Conservation (phyloP, 2,329 filamentous ascomycete species). For the Ascomycota sp. region DNA sequence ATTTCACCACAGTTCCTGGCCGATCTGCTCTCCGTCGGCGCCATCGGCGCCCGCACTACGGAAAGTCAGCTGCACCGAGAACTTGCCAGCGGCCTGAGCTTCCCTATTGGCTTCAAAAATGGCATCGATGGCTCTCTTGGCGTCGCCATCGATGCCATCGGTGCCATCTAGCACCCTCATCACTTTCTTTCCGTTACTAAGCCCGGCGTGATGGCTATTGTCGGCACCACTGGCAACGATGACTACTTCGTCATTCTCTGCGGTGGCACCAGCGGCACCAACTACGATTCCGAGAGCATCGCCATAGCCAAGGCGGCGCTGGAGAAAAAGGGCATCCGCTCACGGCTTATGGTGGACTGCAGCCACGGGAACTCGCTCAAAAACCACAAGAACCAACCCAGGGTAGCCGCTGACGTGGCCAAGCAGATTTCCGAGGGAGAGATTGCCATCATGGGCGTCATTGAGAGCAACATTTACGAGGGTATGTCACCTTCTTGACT, state of each 20-base stretch:
- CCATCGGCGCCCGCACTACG: constrained; percentile 87
- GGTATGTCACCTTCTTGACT: constrained; percentile 26
- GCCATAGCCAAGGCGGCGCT: constrained; percentile 65
- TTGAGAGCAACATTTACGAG: constrained; percentile 93
- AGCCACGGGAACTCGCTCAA: constrained; percentile 92
- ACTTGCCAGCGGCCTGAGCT: constrained; percentile 78
- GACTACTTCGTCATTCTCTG: constrained; percentile 94
- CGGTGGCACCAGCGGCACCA: constrained; percentile 81
- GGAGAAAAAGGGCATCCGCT: constrained; percentile 48
- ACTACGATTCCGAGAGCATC: constrained; percentile 77
- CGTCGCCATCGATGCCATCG: constrained; percentile 89
- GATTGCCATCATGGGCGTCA: constrained; percentile 79
- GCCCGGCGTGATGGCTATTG: constrained; percentile 84
- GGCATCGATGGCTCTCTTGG: constrained; percentile 80
- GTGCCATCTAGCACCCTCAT: constrained; percentile 76
- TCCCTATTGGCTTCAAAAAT: constrained; percentile 99
- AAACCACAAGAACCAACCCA: constrained; percentile 92
- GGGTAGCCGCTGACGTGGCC: constrained; percentile 65
- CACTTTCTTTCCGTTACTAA: constrained; percentile 97
- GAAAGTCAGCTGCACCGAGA: constrained; percentile 93
- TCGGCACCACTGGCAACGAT: constrained; percentile 83
- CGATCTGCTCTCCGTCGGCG: constrained; percentile 77
- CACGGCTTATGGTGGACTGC: constrained; percentile 92
- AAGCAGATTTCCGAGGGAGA: constrained; percentile 76
- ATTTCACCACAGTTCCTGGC: constrained; percentile 95